A percentile compares a stretch with the other conserved stretches of the same genome.
Conservation (phyloP, 2,329 filamentous ascomycete species). For the Colletotrichum shisoi region DNA sequence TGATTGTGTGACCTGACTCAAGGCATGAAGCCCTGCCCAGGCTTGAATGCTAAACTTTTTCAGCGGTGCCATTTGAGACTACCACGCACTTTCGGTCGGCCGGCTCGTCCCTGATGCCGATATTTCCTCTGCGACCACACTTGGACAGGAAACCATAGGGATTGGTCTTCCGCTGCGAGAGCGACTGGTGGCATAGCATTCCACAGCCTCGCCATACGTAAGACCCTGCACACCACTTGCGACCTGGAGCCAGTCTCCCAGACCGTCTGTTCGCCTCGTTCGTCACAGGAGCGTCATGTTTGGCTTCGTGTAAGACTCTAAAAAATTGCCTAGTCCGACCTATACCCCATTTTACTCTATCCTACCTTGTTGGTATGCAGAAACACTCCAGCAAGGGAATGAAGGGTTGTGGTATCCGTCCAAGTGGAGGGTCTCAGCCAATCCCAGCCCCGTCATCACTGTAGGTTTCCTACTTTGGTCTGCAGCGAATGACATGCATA, state of each 20-base stretch:
- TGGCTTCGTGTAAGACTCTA: not conserved
- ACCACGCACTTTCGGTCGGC: not conserved
- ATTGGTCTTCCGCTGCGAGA: not conserved
- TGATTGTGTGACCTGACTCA: slow-evolving; percentile 3
- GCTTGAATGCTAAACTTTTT: not conserved
- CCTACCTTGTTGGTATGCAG: not conserved
- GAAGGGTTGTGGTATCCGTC: not conserved
- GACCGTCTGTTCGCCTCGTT: not conserved
- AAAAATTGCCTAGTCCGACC: not conserved
- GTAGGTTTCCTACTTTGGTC: not conserved
- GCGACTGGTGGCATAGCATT: not conserved
- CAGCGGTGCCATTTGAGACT: not conserved
- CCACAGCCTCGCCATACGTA: not conserved
- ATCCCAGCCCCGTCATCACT: not conserved
- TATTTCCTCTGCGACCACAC: not conserved
- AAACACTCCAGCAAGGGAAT: not conserved
- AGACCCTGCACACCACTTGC: not conserved
- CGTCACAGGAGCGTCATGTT: not conserved
- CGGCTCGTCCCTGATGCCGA: slow-evolving; percentile 2
- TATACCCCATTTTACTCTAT: not conserved
- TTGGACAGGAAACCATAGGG: not conserved
- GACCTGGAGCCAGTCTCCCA: not conserved
- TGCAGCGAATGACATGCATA: not conserved
- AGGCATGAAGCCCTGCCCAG: not conserved
- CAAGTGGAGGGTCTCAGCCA: not conserved